Base-by-base conservation (phyloP, 1,139 yeast genomes). In the Sugiyamaella xylanicola region DNA sequence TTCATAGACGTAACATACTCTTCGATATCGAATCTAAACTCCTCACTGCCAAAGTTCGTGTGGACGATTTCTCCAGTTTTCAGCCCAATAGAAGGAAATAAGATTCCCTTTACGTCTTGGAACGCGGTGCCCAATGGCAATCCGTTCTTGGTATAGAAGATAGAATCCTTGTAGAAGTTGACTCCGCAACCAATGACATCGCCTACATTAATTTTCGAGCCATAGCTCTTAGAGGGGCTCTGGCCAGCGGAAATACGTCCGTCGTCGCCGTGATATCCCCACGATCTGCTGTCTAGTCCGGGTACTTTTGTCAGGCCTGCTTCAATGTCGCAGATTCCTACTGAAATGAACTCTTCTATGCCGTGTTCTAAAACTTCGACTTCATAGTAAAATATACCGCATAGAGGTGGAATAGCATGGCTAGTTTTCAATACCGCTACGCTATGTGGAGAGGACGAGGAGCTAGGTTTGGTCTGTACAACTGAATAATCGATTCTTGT, bases 101-200 rank as follows among this genome's bases (percentile, higher is more conserved):
- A 61, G 25, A 67, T 58, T 9, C 68, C 68, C 37, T 69, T 67
- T n/a, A 79, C 68, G 56, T 79, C 76, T 8, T 69, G 66, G 60
- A 82, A 82, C 1, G 85, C 85, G 39, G 74, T 72, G 0, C 85
- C 86, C 48, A 84, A 65, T 47, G 71, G 72, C 4, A 87, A 79
- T 2, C 97, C 97, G 70, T 92, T 91, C 69, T 88, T 85, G 0
- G 97, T 91, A 61, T 83, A 83, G 64, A 91, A 92, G 2, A 90
- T 77, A 0, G 83, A 74, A 46, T 81, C 79, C 44, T 81, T 81
- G 25, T 80, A 75, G 64, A 82, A 87, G 72, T 91, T 87, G 25
- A 90, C 77, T 1, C 97, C 97, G 69, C 95, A 86, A 0, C 98
- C 98, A 60, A 92, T 77, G 1, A 81, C 76, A 69, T 91, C 97